Conservation (phyloP, 2,329 filamentous ascomycete genomes). For the Claviceps capensis region DNA sequence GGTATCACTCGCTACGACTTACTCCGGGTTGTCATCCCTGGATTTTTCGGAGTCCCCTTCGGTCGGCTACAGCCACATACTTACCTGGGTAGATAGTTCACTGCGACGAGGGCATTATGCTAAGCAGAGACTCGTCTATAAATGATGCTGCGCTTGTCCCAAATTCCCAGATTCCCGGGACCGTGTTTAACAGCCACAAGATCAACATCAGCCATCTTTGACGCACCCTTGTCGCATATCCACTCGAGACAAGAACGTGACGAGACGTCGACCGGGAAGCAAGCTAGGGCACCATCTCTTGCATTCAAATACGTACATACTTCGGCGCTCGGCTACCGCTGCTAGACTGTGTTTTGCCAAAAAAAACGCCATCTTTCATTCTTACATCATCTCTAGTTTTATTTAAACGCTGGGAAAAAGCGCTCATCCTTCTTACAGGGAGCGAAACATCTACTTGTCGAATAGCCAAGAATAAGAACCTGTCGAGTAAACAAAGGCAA, state of each 20-base stretch:
- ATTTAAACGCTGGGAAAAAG: background rate
- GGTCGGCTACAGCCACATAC: background rate
- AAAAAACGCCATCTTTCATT: background rate
- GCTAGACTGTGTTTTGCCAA: background rate
- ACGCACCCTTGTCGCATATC: background rate
- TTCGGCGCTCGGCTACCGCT: background rate
- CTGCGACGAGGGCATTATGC: background rate
- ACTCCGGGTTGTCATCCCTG: background rate
- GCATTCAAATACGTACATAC: background rate
- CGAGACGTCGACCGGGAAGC: background rate
- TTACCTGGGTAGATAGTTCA: background rate
- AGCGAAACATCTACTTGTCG: too few species aligned
- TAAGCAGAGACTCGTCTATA: background rate
- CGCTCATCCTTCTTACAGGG: background rate
- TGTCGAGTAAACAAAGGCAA: too few species aligned
- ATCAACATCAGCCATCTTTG: background rate
- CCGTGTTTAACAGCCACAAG: background rate
- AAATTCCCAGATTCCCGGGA: background rate
- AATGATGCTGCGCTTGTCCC: conserved; percentile 1
- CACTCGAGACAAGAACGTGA: background rate
- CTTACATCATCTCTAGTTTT: background rate
- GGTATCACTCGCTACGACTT: background rate
- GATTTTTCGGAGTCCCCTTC: background rate
- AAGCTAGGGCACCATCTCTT: background rate
- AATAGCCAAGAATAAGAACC: too few species aligned